These are phyloP conservation scores for Chlorella sp. DNA, from an alignment of 139 green algal genomes.

Conservation along the genomic window DNA sequence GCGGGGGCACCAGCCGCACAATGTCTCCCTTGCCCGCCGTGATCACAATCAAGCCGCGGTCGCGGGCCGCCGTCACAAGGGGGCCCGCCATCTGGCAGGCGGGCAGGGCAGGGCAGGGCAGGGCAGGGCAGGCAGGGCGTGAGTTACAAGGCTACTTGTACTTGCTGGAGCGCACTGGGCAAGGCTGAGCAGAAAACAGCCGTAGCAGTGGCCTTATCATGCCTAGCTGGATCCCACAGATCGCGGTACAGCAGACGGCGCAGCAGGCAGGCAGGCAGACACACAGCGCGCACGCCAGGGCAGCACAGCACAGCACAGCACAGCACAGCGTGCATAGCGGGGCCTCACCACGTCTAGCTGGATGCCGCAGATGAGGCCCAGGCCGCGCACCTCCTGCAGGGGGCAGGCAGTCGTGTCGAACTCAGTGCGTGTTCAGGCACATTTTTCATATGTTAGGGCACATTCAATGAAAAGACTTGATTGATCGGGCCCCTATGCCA, in stretches of 20 bases:
- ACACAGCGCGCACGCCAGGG: too few species aligned
- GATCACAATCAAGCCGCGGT: slow-evolving; percentile 92
- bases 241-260: neutral
- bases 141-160: too few species aligned
- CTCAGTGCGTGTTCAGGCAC: too few species aligned
- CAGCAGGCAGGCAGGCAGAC: neutral
- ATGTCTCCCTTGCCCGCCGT: slow-evolving; percentile 95
- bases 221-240: slow-evolving; percentile 92
- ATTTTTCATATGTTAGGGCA: too few species aligned
- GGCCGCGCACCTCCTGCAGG: slow-evolving; percentile 81
- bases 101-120: neutral
- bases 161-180: too few species aligned
- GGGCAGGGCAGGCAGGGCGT: neutral
- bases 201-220: slow-evolving; percentile 15
- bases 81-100: slow-evolving; percentile 65
- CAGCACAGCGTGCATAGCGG: neutral
- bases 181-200: too few species aligned
- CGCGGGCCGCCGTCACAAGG: slow-evolving; percentile 73
- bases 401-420: neutral
- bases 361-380: slow-evolving; percentile 92
- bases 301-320: neutral
- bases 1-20: slow-evolving; percentile 94
- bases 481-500: too few species aligned
- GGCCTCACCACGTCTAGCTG: slow-evolving; percentile 84
- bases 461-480: too few species aligned